These are phyloP conservation scores for Talaromyces sp. DNA, from an alignment of 2,329 filamentous ascomycete genomes.

Conservation along the genomic window DNA sequence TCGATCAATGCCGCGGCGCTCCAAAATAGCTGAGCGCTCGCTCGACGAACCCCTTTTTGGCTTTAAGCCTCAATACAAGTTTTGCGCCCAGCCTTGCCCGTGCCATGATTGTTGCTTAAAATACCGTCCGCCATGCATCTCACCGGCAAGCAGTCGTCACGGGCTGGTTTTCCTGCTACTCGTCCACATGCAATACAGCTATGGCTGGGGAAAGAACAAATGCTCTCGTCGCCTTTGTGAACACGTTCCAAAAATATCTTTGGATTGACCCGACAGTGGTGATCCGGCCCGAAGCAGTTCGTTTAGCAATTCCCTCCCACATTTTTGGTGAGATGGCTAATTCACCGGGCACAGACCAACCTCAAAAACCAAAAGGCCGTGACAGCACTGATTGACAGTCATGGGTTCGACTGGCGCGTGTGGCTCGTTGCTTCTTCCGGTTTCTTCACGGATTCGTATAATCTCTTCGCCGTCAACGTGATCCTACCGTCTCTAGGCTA, in stretches of 20 bases:
- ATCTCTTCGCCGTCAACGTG: slow-evolving; percentile 45
- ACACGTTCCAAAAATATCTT: background rate
- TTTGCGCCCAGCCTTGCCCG: background rate
- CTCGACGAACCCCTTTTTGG: background rate
- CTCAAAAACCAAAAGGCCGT: background rate
- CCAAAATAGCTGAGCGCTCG: background rate
- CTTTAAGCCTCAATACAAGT: background rate
- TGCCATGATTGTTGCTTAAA: background rate
- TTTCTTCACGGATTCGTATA: background rate
- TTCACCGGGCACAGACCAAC: background rate
- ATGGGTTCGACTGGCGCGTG: background rate
- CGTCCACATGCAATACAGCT: background rate
- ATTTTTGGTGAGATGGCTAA: background rate
- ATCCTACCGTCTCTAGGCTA: slow-evolving; percentile 44
- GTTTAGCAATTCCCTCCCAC: background rate
- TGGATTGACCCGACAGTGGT: background rate
- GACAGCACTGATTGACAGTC: background rate
- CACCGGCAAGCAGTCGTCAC: background rate
- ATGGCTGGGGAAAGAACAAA: background rate
- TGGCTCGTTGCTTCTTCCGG: background rate
- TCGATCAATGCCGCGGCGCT: no score
- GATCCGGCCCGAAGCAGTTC: background rate
- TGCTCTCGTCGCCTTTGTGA: background rate
- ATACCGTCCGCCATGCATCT: background rate
- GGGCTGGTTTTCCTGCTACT: background rate